Percentiles rank a stretch among this genome's conserved stretches.
These are phyloP conservation scores for Pseudomonodictys pantanalensis DNA, from an alignment of 495 filamentous ascomycete genomes.

Conservation along the genomic window DNA sequence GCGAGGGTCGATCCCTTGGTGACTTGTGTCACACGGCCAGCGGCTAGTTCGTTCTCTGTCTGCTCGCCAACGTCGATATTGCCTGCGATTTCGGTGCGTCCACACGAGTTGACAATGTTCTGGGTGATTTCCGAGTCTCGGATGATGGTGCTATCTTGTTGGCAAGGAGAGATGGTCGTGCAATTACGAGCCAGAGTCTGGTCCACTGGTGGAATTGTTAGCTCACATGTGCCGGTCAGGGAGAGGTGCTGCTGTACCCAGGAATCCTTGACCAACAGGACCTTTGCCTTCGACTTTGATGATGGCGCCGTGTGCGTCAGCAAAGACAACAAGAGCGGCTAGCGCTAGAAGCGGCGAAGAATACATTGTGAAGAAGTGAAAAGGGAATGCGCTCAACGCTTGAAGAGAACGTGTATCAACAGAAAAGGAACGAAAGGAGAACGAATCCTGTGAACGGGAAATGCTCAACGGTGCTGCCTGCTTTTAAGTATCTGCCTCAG, in stretches of 20 bases:
- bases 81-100: constrained; percentile 44
- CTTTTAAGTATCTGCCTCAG: no score
- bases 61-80: constrained; percentile 56
- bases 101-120: constrained; percentile 24
- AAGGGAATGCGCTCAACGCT: constrained; percentile 12
- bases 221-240: neutral
- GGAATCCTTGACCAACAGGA: constrained; percentile 13
- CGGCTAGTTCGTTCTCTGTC: constrained; percentile 50
- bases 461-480: no score
- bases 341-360: constrained; percentile 2
- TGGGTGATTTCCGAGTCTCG: constrained; percentile 42
- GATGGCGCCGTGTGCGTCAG: constrained; percentile 5
- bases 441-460: no score
- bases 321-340: neutral
- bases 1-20: constrained; percentile 2
- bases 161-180: constrained; percentile 49
- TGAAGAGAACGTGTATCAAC: no score
- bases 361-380: neutral
- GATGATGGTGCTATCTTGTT: constrained; percentile 54
- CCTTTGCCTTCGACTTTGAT: neutral
- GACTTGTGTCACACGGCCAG: constrained; percentile 46
- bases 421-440: no score
- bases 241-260: constrained; percentile 2
- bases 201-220: constrained; percentile 10
- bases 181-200: constrained; percentile 15